Evolutionary conservation across 257 asterid species (phyloP), one percentile per base, ranked within the genome.

Genomic region (Nicotiana otophora): DNA sequence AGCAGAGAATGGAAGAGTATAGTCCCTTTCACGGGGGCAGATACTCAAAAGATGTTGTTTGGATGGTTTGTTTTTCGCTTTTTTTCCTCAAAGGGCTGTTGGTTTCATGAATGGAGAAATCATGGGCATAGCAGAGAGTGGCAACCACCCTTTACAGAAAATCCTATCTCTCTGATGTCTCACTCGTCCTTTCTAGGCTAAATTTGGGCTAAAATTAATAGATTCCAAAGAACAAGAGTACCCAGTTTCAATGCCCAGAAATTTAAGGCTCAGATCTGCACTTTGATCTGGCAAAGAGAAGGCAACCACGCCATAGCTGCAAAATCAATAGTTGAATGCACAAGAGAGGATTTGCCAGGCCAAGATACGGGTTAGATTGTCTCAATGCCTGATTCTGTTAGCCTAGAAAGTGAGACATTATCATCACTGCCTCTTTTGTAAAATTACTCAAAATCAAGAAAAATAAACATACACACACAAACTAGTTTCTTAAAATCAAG

Each of bases 251-350:
- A 31, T 31, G 5, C 34, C 5, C 34, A 31, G 34, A 31, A 31
- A 31, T 31, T 31, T 31, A 16, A 62, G 67, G 67, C 67, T 62
- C 67, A 61, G 66, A 20, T 61, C 12, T 61, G 66, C 31, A n/a
- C 20, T 61, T 61, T n/a, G 66, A 61, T 61, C 66, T 10, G 67
- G 67, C 67, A 26, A 78, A 68, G 81, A 60, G 81, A 80, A 48
- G 17, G 42, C n/a, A 62, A 57, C 72, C 17, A 81, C 39, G 81
- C 84, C 84, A 70, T 80, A 78, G 81, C 84, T 80, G 84, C 86
- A 60, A 84, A 64, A 31, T 31, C 34, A 46, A 66, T 84, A 10
- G 81, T 80, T 31, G 34, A 31, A 3, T 31, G 34, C 34, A 31
- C 34, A 31, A 31, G 34, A 31, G 34, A 31, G 31, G 65, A 60